These are phyloP conservation scores for Diophrys sp. DNA, from an alignment of 73 alveolate species.

Conservation along the genomic window DNA sequence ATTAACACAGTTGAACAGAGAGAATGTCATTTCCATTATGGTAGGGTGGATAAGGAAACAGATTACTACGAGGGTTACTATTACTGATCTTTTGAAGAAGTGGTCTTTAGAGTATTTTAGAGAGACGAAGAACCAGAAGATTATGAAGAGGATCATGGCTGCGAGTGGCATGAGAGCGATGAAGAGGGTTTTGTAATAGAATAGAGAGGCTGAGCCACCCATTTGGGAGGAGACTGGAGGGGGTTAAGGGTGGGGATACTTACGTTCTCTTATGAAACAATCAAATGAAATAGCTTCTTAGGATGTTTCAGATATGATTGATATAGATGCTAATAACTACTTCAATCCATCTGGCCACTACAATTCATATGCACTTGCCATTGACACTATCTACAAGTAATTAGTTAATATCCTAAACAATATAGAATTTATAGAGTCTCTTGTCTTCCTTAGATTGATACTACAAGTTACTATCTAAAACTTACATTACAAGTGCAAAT, in stretches of 20 bases:
- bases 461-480: not conserved
- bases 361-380: not conserved
- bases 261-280: conserved; percentile 15
- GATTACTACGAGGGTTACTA: not conserved
- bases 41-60: conserved; percentile 22
- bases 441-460: conserved; percentile 5
- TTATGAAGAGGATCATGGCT: not conserved
- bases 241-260: not conserved
- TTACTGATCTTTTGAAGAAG: not conserved
- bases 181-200: conserved; percentile 9
- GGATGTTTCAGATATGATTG: not conserved
- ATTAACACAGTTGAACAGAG: conserved; percentile 3
- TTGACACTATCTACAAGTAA: not conserved
- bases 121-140: conserved; percentile 4
- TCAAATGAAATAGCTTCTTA: conserved; percentile 13
- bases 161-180: conserved; percentile 9
- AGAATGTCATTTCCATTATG: not conserved
- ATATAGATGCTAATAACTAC: not conserved
- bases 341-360: conserved; percentile 1
- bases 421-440: conserved; percentile 3
- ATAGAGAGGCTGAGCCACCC: not conserved
- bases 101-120: not conserved
- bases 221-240: not conserved
- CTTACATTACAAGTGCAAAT: conserved; percentile 2
- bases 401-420: conserved; percentile 16